Conservation (phyloP, 2,329 filamentous ascomycete genomes). For the Colletotrichum truncatum region DNA sequence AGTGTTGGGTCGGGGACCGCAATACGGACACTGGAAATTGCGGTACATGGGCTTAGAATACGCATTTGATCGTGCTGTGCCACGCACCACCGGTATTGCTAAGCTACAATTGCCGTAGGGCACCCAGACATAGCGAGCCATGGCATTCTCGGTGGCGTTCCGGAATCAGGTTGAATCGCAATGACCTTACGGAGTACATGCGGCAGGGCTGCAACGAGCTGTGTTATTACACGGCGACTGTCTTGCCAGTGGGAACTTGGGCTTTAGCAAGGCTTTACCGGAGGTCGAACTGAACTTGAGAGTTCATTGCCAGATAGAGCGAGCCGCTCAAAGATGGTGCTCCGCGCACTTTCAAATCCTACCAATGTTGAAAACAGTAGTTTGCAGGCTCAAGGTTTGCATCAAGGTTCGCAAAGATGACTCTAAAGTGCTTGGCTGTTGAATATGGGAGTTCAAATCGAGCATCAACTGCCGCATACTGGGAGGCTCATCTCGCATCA, state of each 20-base stretch:
- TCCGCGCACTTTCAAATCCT: no score
- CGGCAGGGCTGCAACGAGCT: background rate
- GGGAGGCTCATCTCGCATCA: background rate
- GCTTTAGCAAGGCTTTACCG: background rate
- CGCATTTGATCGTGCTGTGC: background rate
- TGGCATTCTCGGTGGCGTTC: background rate
- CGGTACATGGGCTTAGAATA: background rate
- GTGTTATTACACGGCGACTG: no score
- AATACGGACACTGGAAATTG: background rate
- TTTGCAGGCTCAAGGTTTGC: no score
- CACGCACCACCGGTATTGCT: slow-evolving; percentile 4
- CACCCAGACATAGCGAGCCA: background rate
- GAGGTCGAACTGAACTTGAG: slow-evolving; percentile 9
- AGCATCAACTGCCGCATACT: no score
- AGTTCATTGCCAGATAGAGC: slow-evolving; percentile 12
- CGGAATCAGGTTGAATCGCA: background rate
- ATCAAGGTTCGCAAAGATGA: no score
- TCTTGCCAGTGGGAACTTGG: slow-evolving; percentile 5
- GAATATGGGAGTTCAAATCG: no score
- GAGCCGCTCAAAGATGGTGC: background rate
- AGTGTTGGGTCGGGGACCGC: background rate
- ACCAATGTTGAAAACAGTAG: no score
- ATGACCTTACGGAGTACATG: background rate
- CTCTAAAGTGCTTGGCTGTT: no score
- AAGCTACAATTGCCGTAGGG: background rate